Evolutionary conservation across 169 alveolate genomes (phyloP), one percentile per base, ranked within the genome.

Genomic region (Plasmodium vinckei): DNA sequence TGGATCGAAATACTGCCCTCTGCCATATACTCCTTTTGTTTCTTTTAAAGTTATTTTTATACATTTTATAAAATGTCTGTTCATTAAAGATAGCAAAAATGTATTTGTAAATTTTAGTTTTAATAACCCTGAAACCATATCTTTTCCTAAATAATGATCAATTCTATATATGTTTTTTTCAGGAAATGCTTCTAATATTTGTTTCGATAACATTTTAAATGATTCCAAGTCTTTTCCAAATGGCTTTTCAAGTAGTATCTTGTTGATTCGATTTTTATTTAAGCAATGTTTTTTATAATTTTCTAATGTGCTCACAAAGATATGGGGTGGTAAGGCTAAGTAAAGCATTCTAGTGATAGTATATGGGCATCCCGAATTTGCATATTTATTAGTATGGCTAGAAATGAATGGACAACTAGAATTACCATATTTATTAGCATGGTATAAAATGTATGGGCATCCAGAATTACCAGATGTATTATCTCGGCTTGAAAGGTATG

Each of bases 91-190:
- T 27, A 64, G 61, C 69, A 93, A 91, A 49, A 91, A 88, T 5
- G 89, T 70, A 33, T 93, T 93, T 39, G 93, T 93, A 59, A 93
- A 93, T 27, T 93, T 92, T 63, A 93, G 60, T 13, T 92, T 87
- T n/a, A 73, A 59, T 60, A 93, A 56, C n/a, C 91, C 92, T 73
- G 92, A 88, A 46, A 89, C 92, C 94, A 90, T 90, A 86, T 93
- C 95, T 44, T 93, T 93, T 19, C 95, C 95, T 9, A 93, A 72
- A 67, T 93, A 93, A 73, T 93, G 95, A 69, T 93, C 95, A 44
- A 93, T 93, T 61, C 95, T 93, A 67, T 86, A 93, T 49, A 88
- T 90, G 73, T 90, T 71, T 42, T 63, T 33, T 57, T 92, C 94
- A 46, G 70, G 56, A 49, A 92, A 87, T 44, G 82, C 75, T 61